Evolutionary conservation across 257 asterid genomes (phyloP).

Genomic region (Anisodus acutangulus): DNA sequence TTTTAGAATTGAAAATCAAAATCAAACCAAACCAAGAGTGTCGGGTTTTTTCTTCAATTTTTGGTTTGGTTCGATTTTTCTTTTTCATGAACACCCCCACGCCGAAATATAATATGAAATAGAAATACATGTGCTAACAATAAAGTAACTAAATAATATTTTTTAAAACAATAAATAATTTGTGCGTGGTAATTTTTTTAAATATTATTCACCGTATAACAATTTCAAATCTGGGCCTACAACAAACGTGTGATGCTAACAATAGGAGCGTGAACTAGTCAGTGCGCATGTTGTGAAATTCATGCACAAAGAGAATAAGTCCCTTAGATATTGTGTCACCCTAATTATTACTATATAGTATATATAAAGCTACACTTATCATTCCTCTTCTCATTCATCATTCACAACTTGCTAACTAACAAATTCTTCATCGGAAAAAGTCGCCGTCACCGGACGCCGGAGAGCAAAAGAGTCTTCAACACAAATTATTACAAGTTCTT

Average conservation of each 20-base stretch:
- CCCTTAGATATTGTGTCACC: constrained; percentile 43
- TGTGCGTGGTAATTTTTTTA: too few species aligned
- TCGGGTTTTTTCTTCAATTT: too few species aligned
- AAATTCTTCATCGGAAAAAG: neutral
- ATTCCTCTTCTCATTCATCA: constrained; percentile 16
- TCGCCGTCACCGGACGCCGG: neutral
- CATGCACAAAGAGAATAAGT: constrained; percentile 57
- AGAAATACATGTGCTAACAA: too few species aligned
- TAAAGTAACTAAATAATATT: too few species aligned
- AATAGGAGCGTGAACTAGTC: constrained; percentile 32
- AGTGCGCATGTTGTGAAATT: constrained; percentile 42
- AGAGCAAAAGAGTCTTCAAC: neutral
- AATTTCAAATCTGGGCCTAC: neutral
- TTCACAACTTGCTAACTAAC: neutral
- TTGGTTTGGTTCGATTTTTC: too few species aligned
- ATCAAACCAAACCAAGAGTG: too few species aligned
- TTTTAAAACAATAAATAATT: too few species aligned
- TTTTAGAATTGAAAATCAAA: too few species aligned
- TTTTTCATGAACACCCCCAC: too few species aligned
- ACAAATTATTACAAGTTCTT: neutral
- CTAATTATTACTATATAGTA: neutral
- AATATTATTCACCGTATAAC: neutral
- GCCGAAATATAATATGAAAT: too few species aligned
- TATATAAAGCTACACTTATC: constrained; percentile 1
- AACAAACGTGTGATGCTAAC: neutral